phyloP scores from a whole-genome alignment of 305 asterid genomes.

The Plantago lanceolata region DNA sequence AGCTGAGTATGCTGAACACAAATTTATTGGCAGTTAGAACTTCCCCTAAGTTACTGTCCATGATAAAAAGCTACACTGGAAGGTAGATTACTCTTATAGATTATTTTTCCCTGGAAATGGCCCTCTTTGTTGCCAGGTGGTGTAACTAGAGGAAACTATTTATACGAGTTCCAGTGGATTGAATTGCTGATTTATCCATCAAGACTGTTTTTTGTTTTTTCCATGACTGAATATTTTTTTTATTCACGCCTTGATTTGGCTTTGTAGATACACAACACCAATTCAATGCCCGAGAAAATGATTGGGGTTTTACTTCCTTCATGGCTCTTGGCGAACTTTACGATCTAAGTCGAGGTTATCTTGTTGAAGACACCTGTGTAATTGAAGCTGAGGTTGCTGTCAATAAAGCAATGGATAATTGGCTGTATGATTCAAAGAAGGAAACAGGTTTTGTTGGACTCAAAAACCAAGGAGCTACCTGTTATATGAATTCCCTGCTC shows the following conservation, averaged over 20 bases:
- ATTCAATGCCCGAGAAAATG: constrained; percentile 89
- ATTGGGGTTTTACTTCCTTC: constrained; percentile 96
- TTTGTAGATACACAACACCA: constrained; percentile 88
- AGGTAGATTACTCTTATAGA: too few species aligned
- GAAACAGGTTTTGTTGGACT: constrained; percentile 93
- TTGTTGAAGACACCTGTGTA: constrained; percentile 66
- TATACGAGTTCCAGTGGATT: neutral
- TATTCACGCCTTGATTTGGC: constrained; percentile 19
- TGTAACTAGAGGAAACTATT: too few species aligned
- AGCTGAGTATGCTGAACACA: neutral
- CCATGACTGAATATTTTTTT: neutral
- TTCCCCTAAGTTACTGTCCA: too few species aligned
- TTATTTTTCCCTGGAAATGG: neutral
- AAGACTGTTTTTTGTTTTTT: neutral
- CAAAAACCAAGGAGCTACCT: constrained; percentile 95
- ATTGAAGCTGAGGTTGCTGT: constrained; percentile 93
- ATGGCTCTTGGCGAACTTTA: constrained; percentile 86
- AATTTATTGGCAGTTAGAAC: neutral
- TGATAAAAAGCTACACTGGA: neutral
- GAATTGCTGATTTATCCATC: neutral
- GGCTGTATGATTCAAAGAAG: constrained; percentile 85
- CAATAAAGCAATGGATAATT: constrained; percentile 66
- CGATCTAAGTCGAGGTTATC: constrained; percentile 79
- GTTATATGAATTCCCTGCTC: constrained; percentile 89
- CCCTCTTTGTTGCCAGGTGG: neutral